These are phyloP conservation scores for Lactarius sanguifluus DNA, from an alignment of 768 basidiomycete genomes.

Conservation along the genomic window DNA sequence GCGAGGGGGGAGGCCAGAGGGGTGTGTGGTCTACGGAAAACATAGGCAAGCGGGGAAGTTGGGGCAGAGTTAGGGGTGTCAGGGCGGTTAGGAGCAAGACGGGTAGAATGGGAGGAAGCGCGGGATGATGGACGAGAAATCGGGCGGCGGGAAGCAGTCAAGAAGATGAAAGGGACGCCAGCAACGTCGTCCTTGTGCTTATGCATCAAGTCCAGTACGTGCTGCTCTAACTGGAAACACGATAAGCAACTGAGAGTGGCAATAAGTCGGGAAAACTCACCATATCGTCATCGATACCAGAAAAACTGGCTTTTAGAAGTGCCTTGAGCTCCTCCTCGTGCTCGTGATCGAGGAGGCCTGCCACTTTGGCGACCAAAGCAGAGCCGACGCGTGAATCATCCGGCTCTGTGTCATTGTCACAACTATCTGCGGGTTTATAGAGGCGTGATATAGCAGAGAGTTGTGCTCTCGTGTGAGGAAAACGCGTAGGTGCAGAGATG, in stretches of 20 bases:
- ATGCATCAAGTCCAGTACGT: conserved; percentile 94
- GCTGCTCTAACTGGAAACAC: conserved; percentile 69
- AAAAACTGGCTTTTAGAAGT: conserved; percentile 68
- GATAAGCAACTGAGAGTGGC: conserved; percentile 13
- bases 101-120: conserved; percentile 66
- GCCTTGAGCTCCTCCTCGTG: conserved; percentile 84
- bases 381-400: conserved; percentile 59
- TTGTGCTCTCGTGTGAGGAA: conserved; percentile 83
- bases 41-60: conserved; percentile 69
- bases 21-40: conserved; percentile 78
- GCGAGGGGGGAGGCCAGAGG: conserved; percentile 75
- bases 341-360: conserved; percentile 71
- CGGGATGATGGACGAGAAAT: conserved; percentile 80
- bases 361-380: conserved; percentile 67
- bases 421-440: conserved; percentile 58
- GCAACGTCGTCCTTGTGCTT: conserved; percentile 85
- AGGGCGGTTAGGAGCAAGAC: conserved; percentile 61
- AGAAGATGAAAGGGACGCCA: conserved; percentile 78
- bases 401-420: conserved; percentile 56
- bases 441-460: conserved; percentile 71
- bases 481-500: conserved; percentile 42
- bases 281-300: conserved; percentile 59
- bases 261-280: conserved; percentile 42
- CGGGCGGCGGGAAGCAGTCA: conserved; percentile 77
- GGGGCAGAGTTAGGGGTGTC: conserved; percentile 78